Evolutionary conservation across 2,329 filamentous ascomycete species (phyloP).

Genomic region (Hirsutella minnesotensis): DNA sequence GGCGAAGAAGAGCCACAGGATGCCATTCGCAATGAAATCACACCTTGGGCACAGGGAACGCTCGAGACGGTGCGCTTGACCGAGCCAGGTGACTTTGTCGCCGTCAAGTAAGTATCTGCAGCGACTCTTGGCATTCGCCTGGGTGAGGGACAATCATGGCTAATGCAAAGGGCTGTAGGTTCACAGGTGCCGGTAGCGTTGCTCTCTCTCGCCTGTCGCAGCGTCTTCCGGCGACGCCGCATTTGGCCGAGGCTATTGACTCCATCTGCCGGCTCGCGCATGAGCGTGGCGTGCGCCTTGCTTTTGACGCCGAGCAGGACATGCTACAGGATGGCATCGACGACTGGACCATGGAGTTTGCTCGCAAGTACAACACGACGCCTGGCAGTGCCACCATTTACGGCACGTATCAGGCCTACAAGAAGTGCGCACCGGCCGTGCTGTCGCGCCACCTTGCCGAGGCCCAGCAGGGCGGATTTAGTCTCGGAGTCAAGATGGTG

Average conservation of each 20-base stretch:
- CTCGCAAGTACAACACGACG: slow-evolving; percentile 60
- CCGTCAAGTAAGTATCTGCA: slow-evolving; percentile 39
- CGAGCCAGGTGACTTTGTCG: slow-evolving; percentile 47
- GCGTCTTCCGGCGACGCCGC: slow-evolving; percentile 47
- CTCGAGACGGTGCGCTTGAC: slow-evolving; percentile 64
- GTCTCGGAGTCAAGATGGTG: slow-evolving; percentile 63
- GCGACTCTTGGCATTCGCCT: too few relatives aligned
- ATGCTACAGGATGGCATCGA: slow-evolving; percentile 70
- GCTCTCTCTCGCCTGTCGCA: slow-evolving; percentile 56
- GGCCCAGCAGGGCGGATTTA: slow-evolving; percentile 49
- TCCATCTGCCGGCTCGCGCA: slow-evolving; percentile 63
- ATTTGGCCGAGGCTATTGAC: slow-evolving; percentile 59
- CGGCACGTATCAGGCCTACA: slow-evolving; percentile 69
- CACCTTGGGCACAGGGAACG: slow-evolving; percentile 62
- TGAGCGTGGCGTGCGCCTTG: slow-evolving; percentile 55
- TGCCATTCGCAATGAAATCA: slow-evolving; percentile 47
- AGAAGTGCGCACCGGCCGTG: slow-evolving; percentile 48
- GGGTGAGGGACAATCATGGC: neutral
- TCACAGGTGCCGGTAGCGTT: slow-evolving; percentile 70
- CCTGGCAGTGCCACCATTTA: slow-evolving; percentile 61
- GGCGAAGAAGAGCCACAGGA: slow-evolving; percentile 35
- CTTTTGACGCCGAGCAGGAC: slow-evolving; percentile 81
- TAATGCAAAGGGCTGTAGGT: slow-evolving; percentile 26
- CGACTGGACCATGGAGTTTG: slow-evolving; percentile 66
- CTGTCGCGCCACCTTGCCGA: slow-evolving; percentile 47